These are phyloP conservation scores for Diutina ranongensis DNA, from an alignment of 1,139 yeast genomes.

Conservation along the genomic window DNA sequence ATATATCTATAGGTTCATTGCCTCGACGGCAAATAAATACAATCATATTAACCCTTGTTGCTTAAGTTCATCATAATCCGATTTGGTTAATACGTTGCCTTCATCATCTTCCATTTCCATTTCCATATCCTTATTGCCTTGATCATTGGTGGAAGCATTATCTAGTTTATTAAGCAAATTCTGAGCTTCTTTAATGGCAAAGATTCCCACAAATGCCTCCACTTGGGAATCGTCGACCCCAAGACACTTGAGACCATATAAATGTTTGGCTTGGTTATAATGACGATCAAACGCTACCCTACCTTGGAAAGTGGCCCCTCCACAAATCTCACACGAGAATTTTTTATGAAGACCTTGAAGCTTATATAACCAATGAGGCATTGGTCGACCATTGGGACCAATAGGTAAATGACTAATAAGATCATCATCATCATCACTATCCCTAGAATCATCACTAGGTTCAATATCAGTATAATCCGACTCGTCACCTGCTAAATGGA, in stretches of 20 bases:
- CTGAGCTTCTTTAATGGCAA: slow-evolving; percentile 57
- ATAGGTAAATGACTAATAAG: slow-evolving; percentile 41
- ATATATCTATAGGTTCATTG: too few relatives aligned
- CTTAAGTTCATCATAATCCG: slow-evolving; percentile 73
- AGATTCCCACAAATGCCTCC: slow-evolving; percentile 50
- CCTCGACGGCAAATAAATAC: too few relatives aligned
- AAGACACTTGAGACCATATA: slow-evolving; percentile 60
- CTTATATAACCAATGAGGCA: slow-evolving; percentile 89
- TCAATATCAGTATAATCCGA: slow-evolving; percentile 23
- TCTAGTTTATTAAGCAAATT: slow-evolving; percentile 41
- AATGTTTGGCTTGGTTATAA: slow-evolving; percentile 58
- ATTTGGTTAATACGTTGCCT: slow-evolving; percentile 84
- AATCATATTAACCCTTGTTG: slow-evolving; percentile 73
- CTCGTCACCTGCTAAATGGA: slow-evolving; percentile 21
- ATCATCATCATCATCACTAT: slow-evolving; percentile 23
- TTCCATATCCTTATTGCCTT: slow-evolving; percentile 43
- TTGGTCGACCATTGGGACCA: slow-evolving; percentile 86
- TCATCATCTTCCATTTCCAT: slow-evolving; percentile 84
- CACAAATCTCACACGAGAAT: slow-evolving; percentile 80
- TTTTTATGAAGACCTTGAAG: slow-evolving; percentile 72
- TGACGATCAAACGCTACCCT: slow-evolving; percentile 62
- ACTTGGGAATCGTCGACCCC: slow-evolving; percentile 44
- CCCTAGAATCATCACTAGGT: slow-evolving; percentile 13
- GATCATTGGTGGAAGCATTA: slow-evolving; percentile 31
- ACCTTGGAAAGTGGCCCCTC: slow-evolving; percentile 65